These are phyloP conservation scores for Ophiostoma perfectum DNA, from an alignment of 2,329 filamentous ascomycete genomes.

Conservation along the genomic window DNA sequence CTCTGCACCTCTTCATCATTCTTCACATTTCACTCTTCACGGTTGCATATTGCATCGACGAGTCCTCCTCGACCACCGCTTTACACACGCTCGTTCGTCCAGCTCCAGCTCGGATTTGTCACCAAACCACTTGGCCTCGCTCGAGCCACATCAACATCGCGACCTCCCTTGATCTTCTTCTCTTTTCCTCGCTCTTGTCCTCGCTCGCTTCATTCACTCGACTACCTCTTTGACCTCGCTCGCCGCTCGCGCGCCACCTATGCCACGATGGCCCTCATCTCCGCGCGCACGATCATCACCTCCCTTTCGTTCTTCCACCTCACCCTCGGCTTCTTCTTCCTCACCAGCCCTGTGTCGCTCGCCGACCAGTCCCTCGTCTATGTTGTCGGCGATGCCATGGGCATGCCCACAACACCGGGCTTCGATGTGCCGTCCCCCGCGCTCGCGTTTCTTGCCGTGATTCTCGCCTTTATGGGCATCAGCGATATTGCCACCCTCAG, in stretches of 20 bases:
- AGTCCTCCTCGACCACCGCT: neutral
- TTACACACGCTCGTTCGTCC: neutral
- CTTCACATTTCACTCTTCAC: neutral
- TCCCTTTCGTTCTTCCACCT: constrained; percentile 79
- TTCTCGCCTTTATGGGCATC: constrained; percentile 57
- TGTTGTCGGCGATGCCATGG: constrained; percentile 76
- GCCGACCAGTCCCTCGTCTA: constrained; percentile 76
- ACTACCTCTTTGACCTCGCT: neutral
- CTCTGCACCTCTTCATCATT: neutral
- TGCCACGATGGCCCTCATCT: constrained; percentile 69
- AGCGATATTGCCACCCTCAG: constrained; percentile 62
- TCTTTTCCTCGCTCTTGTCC: neutral
- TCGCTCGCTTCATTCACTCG: neutral
- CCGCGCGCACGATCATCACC: constrained; percentile 73
- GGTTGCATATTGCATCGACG: neutral
- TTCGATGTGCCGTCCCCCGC: constrained; percentile 66
- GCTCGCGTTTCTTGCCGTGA: constrained; percentile 65
- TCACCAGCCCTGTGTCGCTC: constrained; percentile 65
- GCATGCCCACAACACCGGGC: constrained; percentile 62
- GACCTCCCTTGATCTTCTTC: neutral
- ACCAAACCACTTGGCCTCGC: neutral
- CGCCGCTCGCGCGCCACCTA: neutral
- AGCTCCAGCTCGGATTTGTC: neutral
- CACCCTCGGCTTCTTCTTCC: constrained; percentile 76
- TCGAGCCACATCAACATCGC: neutral